Evolutionary conservation across 371 early-diverging fungal species (phyloP).

Genomic region (Apophysomyces variabilis): DNA sequence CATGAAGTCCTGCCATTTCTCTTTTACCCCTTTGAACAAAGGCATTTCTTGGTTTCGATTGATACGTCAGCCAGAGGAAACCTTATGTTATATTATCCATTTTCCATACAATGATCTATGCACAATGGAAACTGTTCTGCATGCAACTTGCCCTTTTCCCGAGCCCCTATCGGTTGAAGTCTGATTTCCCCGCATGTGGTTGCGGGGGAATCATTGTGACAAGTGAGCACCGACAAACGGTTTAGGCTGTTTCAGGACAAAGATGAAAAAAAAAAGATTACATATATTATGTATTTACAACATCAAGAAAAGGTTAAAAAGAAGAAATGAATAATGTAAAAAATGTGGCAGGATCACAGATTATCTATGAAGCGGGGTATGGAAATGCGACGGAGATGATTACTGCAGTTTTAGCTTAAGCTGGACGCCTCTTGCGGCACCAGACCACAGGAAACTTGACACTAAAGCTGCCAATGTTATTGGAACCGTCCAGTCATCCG

Average conservation of each 20-base stretch:
- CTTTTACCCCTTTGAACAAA: neutral
- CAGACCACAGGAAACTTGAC: slow-evolving; percentile 48
- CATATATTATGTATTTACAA: slow-evolving; percentile 6
- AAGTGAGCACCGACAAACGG: neutral
- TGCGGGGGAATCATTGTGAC: slow-evolving; percentile 2
- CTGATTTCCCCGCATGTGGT: slow-evolving; percentile 11
- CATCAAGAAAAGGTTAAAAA: neutral
- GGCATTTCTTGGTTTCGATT: neutral
- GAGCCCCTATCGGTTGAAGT: slow-evolving; percentile 1
- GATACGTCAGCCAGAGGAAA: neutral
- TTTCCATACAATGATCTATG: slow-evolving; percentile 3
- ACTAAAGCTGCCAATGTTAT: slow-evolving; percentile 49
- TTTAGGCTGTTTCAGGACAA: neutral
- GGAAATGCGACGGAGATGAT: neutral
- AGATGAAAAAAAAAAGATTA: neutral
- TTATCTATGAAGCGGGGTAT: slow-evolving; percentile 8
- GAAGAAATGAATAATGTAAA: neutral
- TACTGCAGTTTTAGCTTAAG: slow-evolving; percentile 34
- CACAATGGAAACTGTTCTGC: slow-evolving; percentile 3
- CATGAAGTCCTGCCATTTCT: neutral
- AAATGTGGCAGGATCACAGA: neutral
- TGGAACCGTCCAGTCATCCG: slow-evolving; percentile 58
- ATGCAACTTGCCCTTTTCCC: neutral
- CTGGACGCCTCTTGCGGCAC: slow-evolving; percentile 37
- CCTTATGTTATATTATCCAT: neutral